These are phyloP conservation scores for Pleodorina starrii DNA, from an alignment of 139 green algal species.

Conservation along the genomic window DNA sequence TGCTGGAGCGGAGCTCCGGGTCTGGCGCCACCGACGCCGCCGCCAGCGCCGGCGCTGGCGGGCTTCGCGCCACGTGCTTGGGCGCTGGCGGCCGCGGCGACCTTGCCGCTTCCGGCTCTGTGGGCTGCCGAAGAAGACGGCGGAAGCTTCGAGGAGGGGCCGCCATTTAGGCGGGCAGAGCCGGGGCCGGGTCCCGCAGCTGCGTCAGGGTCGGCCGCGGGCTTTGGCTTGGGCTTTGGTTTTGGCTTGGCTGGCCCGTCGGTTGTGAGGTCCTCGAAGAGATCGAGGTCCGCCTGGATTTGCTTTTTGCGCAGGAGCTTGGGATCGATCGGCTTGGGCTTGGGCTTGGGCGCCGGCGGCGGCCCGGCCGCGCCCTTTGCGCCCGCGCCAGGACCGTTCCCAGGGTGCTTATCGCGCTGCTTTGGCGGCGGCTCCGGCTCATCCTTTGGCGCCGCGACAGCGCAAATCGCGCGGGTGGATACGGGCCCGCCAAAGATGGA, in stretches of 20 bases:
- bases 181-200: constrained; percentile 13
- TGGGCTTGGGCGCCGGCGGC: background rate
- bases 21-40: background rate
- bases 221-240: constrained; percentile 20
- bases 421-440: constrained; percentile 9
- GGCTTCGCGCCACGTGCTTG: background rate
- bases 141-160: background rate
- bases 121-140: background rate
- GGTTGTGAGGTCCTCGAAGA: constrained; percentile 39
- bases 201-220: background rate
- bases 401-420: background rate
- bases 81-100: background rate
- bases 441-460: background rate
- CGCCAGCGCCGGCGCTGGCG: too few species aligned
- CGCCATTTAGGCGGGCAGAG: background rate
- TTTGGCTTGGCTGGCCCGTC: constrained; percentile 13
- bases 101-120: background rate
- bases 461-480: constrained; percentile 15
- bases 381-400: background rate
- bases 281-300: constrained; percentile 23
- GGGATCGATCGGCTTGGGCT: constrained; percentile 40
- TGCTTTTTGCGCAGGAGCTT: constrained; percentile 32
- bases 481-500: constrained; percentile 43
- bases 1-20: too few species aligned
- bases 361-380: background rate